Conservation (phyloP, 2,329 filamentous ascomycete genomes). For the Podosphaera xanthii region DNA sequence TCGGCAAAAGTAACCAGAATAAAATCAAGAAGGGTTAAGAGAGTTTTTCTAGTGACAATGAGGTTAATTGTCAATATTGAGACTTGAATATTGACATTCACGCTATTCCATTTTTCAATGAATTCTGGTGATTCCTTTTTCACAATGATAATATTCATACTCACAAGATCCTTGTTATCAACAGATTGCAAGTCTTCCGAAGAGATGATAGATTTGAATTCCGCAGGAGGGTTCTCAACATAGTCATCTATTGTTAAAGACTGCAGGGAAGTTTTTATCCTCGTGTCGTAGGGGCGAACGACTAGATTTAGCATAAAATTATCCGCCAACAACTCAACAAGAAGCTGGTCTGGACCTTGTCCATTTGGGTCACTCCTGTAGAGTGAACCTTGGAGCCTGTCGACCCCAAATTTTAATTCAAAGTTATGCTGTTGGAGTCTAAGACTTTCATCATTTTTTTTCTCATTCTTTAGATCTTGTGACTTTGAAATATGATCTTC, state of each 20-base stretch:
- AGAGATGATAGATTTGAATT: conserved; percentile 95
- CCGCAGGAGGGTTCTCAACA: conserved; percentile 64
- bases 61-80: conserved; percentile 89
- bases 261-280: conserved; percentile 68
- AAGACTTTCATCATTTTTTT: conserved; percentile 27
- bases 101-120: conserved; percentile 70
- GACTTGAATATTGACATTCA: conserved; percentile 81
- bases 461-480: conserved; percentile 40
- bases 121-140: conserved; percentile 86
- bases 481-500: conserved; percentile 40
- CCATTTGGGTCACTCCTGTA: conserved; percentile 68
- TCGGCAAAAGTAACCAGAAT: conserved; percentile 76
- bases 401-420: conserved; percentile 90
- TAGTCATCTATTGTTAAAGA: conserved; percentile 84
- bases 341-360: conserved; percentile 50
- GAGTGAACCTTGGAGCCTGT: conserved; percentile 77
- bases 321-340: conserved; percentile 82
- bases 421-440: conserved; percentile 78
- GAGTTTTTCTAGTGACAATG: conserved; percentile 76
- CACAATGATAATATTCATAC: conserved; percentile 73
- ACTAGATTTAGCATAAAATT: conserved; percentile 74
- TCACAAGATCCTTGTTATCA: conserved; percentile 59
- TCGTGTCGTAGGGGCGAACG: conserved; percentile 76
- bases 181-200: conserved; percentile 53
- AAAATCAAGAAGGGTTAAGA: conserved; percentile 84